Evolutionary conservation across 2,329 filamentous ascomycete genomes (phyloP), one percentile per base, ranked within the genome.

Genomic region (Alternaria novae-zelandiae): DNA sequence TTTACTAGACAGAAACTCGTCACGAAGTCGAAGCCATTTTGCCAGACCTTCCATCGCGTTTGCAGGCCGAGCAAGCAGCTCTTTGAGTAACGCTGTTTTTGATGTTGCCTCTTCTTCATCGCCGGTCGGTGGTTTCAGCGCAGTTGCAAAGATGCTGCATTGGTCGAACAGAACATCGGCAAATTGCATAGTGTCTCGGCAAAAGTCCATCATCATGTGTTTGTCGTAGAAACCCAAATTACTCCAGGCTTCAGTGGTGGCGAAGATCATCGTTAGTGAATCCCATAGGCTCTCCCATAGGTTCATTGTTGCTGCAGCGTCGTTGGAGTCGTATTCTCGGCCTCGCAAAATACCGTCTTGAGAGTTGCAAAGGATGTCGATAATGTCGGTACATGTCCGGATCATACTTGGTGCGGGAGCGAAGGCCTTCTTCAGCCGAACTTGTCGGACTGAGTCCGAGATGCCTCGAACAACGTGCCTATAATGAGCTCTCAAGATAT

Each of bases 161-260:
- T 97, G 90, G 44, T 92, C 90, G 74, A 98, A 92, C 2, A 97
- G 86, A 36, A 88, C 86, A 74, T 97, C 92, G 1, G 95, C 94
- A 74, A 97, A 92, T 72, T 98, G 93, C 88, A 99, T 99, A 13
- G 92, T 92, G 75, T 97, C 93, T 69, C 96, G 90, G 76, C 94
- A 97, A 74, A 98, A 97, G 61, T 97, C 90, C 72, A 94, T 90
- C 92, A 99, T 94, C 57, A 88, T 84, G 20, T 84, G 81, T 76
- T 93, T 96, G 30, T 78, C 69, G 54, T 95, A 90, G 62, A 92
- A 88, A 5, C 86, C 86, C 13, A 88, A 83, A 49, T 82, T 81
- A 67, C 93, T 93, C 96, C 96, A 99, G 11, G 83, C 83, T 75
- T 97, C 94, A 4, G 94, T 96, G 64, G 90, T 89, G 45, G 89